These are phyloP conservation scores for Isabelozyma heimii DNA, from an alignment of 805 yeast species.

Conservation along the genomic window DNA sequence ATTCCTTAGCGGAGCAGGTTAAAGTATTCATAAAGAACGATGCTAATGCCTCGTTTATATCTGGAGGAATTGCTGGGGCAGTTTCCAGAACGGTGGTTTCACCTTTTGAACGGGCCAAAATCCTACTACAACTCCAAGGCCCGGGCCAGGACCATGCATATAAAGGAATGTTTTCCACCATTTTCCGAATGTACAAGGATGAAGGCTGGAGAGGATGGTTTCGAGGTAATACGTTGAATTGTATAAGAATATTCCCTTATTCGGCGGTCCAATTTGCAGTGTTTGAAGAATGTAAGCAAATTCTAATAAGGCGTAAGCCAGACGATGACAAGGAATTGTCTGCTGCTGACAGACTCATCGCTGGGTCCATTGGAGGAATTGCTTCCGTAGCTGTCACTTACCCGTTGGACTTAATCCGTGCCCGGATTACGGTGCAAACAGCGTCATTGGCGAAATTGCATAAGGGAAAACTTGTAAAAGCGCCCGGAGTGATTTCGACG, in stretches of 20 bases:
- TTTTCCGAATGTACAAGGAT: slow-evolving; percentile 74
- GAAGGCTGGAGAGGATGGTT: slow-evolving; percentile 92
- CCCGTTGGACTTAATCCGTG: slow-evolving; percentile 88
- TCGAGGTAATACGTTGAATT: slow-evolving; percentile 88
- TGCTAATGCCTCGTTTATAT: slow-evolving; percentile 58
- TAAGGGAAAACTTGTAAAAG: slow-evolving; percentile 44
- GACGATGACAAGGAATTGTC: slow-evolving; percentile 27
- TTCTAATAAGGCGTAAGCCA: slow-evolving; percentile 23
- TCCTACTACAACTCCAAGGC: slow-evolving; percentile 85
- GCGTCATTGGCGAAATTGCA: slow-evolving; percentile 56
- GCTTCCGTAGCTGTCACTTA: slow-evolving; percentile 80
- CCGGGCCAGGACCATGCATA: slow-evolving; percentile 47
- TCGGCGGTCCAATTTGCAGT: slow-evolving; percentile 92
- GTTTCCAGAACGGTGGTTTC: slow-evolving; percentile 88
- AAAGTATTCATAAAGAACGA: slow-evolving; percentile 40
- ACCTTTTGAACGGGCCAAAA: slow-evolving; percentile 93
- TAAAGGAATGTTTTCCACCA: slow-evolving; percentile 73
- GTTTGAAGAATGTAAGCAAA: slow-evolving; percentile 60
- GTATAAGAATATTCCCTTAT: slow-evolving; percentile 88
- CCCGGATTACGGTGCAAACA: slow-evolving; percentile 86
- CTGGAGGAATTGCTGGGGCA: slow-evolving; percentile 80
- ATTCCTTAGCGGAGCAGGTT: neutral
- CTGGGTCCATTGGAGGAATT: slow-evolving; percentile 83
- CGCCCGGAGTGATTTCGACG: slow-evolving; percentile 71
- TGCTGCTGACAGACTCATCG: slow-evolving; percentile 59